Evolutionary conservation across 1,284 basidiomycete genomes (phyloP).

Genomic region (Trichosporon coremiiforme): DNA sequence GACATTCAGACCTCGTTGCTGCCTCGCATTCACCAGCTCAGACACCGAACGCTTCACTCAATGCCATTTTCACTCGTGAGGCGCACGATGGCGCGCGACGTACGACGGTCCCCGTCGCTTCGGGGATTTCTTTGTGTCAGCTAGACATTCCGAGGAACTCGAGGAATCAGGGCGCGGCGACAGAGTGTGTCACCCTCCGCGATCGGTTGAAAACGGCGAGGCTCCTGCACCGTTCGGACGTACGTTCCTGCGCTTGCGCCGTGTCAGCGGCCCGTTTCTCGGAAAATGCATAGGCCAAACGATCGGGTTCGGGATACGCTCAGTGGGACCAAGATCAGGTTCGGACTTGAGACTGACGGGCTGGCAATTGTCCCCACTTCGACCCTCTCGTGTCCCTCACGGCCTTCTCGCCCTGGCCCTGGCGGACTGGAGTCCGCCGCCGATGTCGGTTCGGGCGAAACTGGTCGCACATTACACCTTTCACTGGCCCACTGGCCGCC

Average conservation of each 20-base stretch:
- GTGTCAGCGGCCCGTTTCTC: too few species aligned
- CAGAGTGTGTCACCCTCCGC: slow-evolving; percentile 1
- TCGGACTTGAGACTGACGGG: not conserved
- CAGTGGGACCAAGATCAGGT: not conserved
- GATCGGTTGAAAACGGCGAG: not conserved
- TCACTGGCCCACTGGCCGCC: not conserved
- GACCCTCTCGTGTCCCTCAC: not conserved
- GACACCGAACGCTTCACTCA: not conserved
- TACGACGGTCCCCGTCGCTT: not conserved
- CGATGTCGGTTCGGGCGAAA: not conserved
- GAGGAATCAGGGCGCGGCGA: not conserved
- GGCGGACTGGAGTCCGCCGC: slow-evolving; percentile 1
- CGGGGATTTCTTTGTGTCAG: slow-evolving; percentile 1
- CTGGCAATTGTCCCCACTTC: not conserved
- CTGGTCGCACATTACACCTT: not conserved
- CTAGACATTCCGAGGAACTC: slow-evolving; percentile 4
- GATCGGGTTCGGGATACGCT: not conserved
- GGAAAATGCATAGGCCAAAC: too few species aligned
- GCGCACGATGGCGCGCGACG: not conserved
- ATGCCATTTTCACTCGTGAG: not conserved
- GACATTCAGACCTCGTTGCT: too few species aligned
- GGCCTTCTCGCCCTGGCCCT: not conserved
- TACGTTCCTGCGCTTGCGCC: too few species aligned
- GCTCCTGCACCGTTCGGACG: too few species aligned
- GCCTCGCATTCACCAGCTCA: not conserved